phyloP scores from a whole-genome alignment of 192 early-diverging fungal species.

The Coemansia sp. region DNA sequence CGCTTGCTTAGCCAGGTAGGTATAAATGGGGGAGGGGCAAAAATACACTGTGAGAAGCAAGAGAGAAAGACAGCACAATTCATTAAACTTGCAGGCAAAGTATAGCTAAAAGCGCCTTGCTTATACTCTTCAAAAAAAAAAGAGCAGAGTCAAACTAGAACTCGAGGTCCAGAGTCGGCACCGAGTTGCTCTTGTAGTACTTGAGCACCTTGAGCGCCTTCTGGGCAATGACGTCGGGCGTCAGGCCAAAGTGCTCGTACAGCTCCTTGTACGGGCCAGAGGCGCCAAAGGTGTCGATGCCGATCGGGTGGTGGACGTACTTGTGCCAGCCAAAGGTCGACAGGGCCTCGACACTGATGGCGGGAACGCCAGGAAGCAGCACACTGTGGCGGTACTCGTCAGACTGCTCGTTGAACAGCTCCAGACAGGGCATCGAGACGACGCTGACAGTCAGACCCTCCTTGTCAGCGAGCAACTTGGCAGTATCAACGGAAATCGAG shows the following conservation, averaged over 20 bases:
- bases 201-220: slow-evolving; percentile 79
- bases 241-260: slow-evolving; percentile 86
- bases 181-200: slow-evolving; percentile 61
- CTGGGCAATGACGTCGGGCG: slow-evolving; percentile 64
- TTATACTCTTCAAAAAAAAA: neutral
- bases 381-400: slow-evolving; percentile 78
- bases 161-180: slow-evolving; percentile 34
- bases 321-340: slow-evolving; percentile 86
- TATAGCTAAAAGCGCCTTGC: no score
- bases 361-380: slow-evolving; percentile 74
- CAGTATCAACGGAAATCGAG: slow-evolving; percentile 81
- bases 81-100: no score
- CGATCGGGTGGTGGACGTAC: slow-evolving; percentile 84
- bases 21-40: no score
- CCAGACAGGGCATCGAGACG: slow-evolving; percentile 92
- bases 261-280: slow-evolving; percentile 78
- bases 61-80: no score
- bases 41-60: no score
- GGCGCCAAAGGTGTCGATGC: slow-evolving; percentile 86
- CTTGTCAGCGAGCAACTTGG: slow-evolving; percentile 64
- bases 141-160: neutral
- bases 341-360: slow-evolving; percentile 86
- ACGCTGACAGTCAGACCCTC: slow-evolving; percentile 64
- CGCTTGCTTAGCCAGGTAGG: no score
- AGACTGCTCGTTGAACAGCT: slow-evolving; percentile 82